Conservation (phyloP, 495 filamentous ascomycete species). For the Annulohypoxylon moriforme region DNA sequence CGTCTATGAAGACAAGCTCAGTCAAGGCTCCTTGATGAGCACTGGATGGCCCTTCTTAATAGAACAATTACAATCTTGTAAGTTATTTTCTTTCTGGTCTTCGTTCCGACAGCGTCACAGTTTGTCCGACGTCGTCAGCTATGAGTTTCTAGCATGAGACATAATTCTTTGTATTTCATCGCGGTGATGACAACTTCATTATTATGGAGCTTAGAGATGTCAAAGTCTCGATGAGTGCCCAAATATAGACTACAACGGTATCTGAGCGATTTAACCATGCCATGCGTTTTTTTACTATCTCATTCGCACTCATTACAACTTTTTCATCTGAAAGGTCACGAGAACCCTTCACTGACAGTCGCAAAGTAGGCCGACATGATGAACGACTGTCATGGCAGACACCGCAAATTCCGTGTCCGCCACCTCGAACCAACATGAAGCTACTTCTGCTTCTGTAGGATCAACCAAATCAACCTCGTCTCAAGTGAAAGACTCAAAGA, state of each 20-base stretch:
- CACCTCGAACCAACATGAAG: conserved; percentile 34
- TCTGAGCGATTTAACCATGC: conserved; percentile 74
- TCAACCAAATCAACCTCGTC: conserved; percentile 28
- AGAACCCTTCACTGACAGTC: conserved; percentile 37
- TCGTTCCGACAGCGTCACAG: background rate
- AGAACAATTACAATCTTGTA: conserved; percentile 12
- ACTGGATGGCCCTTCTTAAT: conserved; percentile 4
- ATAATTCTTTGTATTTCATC: conserved; percentile 34
- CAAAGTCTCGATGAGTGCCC: conserved; percentile 79
- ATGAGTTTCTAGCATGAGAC: background rate
- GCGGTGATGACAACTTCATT: conserved; percentile 70
- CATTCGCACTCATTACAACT: background rate
- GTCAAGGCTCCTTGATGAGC: conserved; percentile 1
- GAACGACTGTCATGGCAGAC: conserved; percentile 53
- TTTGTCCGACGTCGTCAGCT: background rate
- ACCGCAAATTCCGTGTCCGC: conserved; percentile 42
- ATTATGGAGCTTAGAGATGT: conserved; percentile 73
- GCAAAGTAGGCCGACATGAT: conserved; percentile 53
- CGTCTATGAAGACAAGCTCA: conserved; percentile 2
- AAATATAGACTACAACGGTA: conserved; percentile 99
- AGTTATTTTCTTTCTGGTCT: conserved; percentile 18
- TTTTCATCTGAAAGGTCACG: background rate
- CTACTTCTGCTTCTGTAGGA: conserved; percentile 20
- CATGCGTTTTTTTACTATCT: conserved; percentile 1
- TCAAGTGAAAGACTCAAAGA: conserved; percentile 15